Base-by-base conservation (phyloP, 108 stramenopile species). In the Cylindrotheca fusiformis region DNA sequence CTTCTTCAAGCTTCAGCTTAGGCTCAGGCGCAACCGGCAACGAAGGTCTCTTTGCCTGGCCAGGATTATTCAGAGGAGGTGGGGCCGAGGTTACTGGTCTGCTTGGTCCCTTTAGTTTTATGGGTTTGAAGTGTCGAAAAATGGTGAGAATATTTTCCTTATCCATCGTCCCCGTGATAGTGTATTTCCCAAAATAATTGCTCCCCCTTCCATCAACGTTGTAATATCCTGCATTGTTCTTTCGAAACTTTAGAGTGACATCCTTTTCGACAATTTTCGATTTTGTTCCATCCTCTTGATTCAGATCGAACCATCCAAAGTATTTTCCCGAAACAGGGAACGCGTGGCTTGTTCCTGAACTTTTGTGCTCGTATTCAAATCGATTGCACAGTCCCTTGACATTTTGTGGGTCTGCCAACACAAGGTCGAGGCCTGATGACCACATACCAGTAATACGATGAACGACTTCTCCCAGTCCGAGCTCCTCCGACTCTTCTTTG, bases 331-430 rank as follows among this genome's bases (percentile, higher is more conserved):
- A 89, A 12, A 94, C 67, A 10, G 93, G 89, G 48, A 85, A 90
- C 23, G 65, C 61, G 18, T 59, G 72, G 36, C 50, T 58, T 18
- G 78, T 74, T 19, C 59, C 67, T 1, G 78, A 77, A 36, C 75
- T 77, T 51, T 85, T 86, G 71, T 94, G 89, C 61, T 94, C 89
- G 60, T 89, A 94, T 47, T 94, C 87, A 58, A 94, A 94, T 52
- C 70, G 68, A 53, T 85, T 86, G 62, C 80, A 88, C 27, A 85
- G 45, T 3, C 83, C 87, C 14, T 57, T 52, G 18, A 30, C 56
- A 53, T 87, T 88, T 25, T 88, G 72, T 2, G 88, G 88, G 41
- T 90, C 87, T 0, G 73, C 74, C 20, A 82, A 48, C 31, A 94
- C 78, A 10, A 74, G 32, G 56, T 88, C 75, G 4, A 94, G 62